A percentile compares a stretch with the other conserved stretches of the same genome.
phyloP scores from a whole-genome alignment of 1,284 basidiomycete species.

The Wallemia hederae region DNA sequence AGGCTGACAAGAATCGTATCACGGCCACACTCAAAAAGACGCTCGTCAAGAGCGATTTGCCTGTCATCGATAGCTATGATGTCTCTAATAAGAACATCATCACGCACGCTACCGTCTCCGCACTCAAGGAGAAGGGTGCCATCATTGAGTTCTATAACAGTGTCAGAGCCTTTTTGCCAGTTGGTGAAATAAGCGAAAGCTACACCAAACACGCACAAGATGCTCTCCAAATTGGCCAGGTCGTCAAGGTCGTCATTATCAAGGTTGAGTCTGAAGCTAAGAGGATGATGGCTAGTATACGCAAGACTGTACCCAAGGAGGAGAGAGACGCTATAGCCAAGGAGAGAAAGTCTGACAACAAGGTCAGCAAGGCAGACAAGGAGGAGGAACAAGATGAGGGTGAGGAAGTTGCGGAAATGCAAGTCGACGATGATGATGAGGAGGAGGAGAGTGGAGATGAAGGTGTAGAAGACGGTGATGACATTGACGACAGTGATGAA shows the following conservation, averaged over 20 bases:
- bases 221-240: conserved; percentile 47
- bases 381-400: conserved; percentile 24
- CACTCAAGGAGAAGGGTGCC: conserved; percentile 43
- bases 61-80: conserved; percentile 34
- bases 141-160: conserved; percentile 76
- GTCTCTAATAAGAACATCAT: conserved; percentile 43
- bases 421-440: conserved; percentile 13
- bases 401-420: conserved; percentile 14
- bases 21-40: conserved; percentile 76
- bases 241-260: conserved; percentile 60
- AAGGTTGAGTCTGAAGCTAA: conserved; percentile 31
- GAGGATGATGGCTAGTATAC: conserved; percentile 57
- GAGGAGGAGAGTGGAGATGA: conserved; percentile 7
- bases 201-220: conserved; percentile 32
- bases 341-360: neutral
- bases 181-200: conserved; percentile 45
- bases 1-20: conserved; percentile 51
- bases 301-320: conserved; percentile 36
- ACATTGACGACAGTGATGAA: conserved; percentile 8
- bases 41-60: conserved; percentile 48
- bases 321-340: neutral
- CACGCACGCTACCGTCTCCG: conserved; percentile 57
- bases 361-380: conserved; percentile 15
- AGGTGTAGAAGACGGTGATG: conserved; percentile 8
- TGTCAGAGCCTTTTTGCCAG: conserved; percentile 51